Base-by-base conservation (phyloP, 495 filamentous ascomycete species). In the Podospora bellae-mahoneyi region DNA sequence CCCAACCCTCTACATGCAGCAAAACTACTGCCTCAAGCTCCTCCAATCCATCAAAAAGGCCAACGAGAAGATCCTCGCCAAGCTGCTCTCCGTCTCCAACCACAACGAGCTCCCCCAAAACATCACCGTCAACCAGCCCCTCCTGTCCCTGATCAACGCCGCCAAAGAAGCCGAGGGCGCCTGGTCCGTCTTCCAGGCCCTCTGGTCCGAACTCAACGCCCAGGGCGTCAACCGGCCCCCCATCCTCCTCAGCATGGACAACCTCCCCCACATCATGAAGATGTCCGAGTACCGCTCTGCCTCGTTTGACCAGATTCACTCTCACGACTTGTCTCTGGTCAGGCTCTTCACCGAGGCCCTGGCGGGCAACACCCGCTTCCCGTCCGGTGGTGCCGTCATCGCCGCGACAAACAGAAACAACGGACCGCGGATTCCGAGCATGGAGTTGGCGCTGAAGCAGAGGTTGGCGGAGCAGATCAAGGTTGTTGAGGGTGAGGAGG, bases 261-360 rank as follows among this genome's bases (percentile, higher is more conserved):
- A 88, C 64, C 80, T 97, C 23, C 82, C 83, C 53, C 90, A 93
- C 79, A 87, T 92, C 81, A 96, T 96, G 91, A 82, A 82, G 66
- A 62, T 81, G 30, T 90, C 89, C 66, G 83, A 85, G 23, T 98
- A 99, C 79, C 87, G 89, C 64, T 83, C 84, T 28, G 75, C 87
- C 0, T 81, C 88, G 26, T 90, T 85, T 72, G 82, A 91, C 64
- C 85, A 80, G 20, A 91, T 99, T 73, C 95, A 99, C 83, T 85
- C 95, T 19, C 92, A 96, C 79, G 89, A 97, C 73, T 84, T 99
- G 32, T 83, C 86, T 7, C 82, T 97, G 54, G 83, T 95, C 27
- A 83, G 85, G n/a, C 84, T 90, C 64, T 97, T 96, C 80, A 74
- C 90, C 27, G 86, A 88, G 15, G 82, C 88, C 66, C 83, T 99